A percentile compares a stretch with the other conserved stretches of the same genome.
Evolutionary conservation across 345 rosid genomes (phyloP).

Genomic region (Litchi chinensis): DNA sequence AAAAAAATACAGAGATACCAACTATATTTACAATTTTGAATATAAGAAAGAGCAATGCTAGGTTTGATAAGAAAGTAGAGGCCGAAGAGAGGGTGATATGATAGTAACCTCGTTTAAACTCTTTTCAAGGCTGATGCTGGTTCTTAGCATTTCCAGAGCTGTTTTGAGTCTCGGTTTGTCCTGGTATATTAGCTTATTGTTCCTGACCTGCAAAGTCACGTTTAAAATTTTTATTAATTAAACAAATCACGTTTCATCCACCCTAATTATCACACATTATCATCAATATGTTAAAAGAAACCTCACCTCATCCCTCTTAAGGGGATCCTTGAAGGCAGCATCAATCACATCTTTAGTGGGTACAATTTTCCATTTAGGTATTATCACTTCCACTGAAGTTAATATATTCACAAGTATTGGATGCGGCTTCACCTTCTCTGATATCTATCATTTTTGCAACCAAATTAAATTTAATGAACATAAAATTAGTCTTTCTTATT

Average conservation of each 20-base stretch:
- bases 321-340: conserved; percentile 76
- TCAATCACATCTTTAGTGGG: conserved; percentile 89
- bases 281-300: neutral
- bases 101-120: conserved; percentile 56
- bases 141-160: conserved; percentile 88
- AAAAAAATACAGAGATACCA: too few relatives aligned
- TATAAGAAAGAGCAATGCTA: too few relatives aligned
- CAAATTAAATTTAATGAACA: neutral
- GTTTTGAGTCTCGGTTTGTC: conserved; percentile 96
- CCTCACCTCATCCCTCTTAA: conserved; percentile 75
- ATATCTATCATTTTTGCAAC: conserved; percentile 50
- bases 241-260: neutral
- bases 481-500: neutral
- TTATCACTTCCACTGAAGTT: conserved; percentile 78
- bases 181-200: conserved; percentile 90
- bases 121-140: conserved; percentile 83
- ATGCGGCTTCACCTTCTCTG: conserved; percentile 94
- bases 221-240: neutral
- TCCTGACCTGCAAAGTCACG: conserved; percentile 55
- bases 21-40: too few relatives aligned
- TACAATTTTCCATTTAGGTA: conserved; percentile 98
- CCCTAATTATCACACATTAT: neutral
- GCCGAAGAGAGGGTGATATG: neutral
- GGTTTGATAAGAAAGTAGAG: too few relatives aligned
- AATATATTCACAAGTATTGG: conserved; percentile 75